Evolutionary conservation across 805 yeast species (phyloP).

Genomic region (Jamesozyma lodderae): DNA sequence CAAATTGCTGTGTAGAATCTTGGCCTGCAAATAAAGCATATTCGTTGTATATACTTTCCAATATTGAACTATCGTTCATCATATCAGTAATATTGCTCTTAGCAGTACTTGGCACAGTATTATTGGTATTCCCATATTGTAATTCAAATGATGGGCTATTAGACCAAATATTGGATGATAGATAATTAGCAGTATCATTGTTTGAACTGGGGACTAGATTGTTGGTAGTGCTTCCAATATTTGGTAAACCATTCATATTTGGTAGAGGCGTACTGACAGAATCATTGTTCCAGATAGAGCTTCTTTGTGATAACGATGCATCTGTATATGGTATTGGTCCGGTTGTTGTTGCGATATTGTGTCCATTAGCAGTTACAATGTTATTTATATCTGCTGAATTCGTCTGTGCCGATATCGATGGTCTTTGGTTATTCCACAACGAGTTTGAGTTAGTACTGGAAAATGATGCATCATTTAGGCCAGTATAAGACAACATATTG

Average conservation of each 20-base stretch:
- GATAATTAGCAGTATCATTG: background rate
- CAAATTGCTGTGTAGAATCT: slow-evolving; percentile 11
- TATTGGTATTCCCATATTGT: background rate
- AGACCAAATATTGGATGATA: slow-evolving; percentile 8
- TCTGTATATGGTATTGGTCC: slow-evolving; percentile 1
- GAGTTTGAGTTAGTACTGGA: slow-evolving; percentile 5
- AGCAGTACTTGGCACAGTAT: background rate
- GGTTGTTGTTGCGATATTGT: background rate
- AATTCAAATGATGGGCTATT: background rate
- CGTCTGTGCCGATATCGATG: slow-evolving; percentile 1
- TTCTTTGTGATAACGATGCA: slow-evolving; percentile 7
- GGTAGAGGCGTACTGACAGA: background rate
- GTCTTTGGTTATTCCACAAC: slow-evolving; percentile 14
- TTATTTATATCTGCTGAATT: slow-evolving; percentile 1
- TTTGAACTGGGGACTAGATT: background rate
- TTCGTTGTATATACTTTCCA: slow-evolving; percentile 12
- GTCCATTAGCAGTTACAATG: background rate
- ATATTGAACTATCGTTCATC: background rate
- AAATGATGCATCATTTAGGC: slow-evolving; percentile 11
- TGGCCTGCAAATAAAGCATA: slow-evolving; percentile 9
- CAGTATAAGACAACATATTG: slow-evolving; percentile 20
- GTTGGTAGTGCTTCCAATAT: background rate
- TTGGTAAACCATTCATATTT: background rate
- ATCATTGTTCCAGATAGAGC: slow-evolving; percentile 25
- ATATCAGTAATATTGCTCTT: background rate